A percentile compares a stretch with the other conserved stretches of the same genome.
These are phyloP conservation scores for Magnaporthiopsis poae DNA, from an alignment of 2,329 filamentous ascomycete species.

Conservation along the genomic window DNA sequence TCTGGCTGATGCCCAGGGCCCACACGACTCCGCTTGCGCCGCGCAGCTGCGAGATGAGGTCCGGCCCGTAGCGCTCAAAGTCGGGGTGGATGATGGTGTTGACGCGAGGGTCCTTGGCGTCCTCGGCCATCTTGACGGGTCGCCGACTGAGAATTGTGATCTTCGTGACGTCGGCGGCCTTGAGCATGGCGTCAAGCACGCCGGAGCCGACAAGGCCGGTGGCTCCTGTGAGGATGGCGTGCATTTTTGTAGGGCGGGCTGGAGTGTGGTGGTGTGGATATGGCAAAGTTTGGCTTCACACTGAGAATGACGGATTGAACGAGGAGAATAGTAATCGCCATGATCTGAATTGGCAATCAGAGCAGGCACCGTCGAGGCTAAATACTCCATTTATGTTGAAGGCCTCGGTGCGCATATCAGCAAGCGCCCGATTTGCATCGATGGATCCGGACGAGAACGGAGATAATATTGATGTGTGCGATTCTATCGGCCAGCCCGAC, in stretches of 20 bases:
- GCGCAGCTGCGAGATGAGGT: conserved; percentile 47
- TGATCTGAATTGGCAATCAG: neutral
- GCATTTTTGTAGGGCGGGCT: conserved; percentile 30
- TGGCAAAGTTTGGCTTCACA: neutral
- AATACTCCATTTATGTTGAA: neutral
- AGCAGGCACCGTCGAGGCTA: neutral
- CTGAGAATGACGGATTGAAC: too few relatives aligned
- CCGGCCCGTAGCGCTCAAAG: conserved; percentile 49
- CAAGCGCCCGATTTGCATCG: too few relatives aligned
- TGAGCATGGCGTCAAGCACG: conserved; percentile 53
- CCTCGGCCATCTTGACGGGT: conserved; percentile 53
- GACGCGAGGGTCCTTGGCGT: conserved; percentile 46
- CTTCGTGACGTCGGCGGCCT: conserved; percentile 44
- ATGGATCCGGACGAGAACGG: neutral
- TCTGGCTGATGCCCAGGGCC: conserved; percentile 60
- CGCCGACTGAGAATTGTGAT: conserved; percentile 60
- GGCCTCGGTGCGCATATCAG: neutral
- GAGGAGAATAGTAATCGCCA: too few relatives aligned
- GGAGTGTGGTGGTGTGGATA: too few relatives aligned
- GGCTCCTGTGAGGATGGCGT: conserved; percentile 59
- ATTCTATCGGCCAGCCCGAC: neutral
- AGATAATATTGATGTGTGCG: neutral
- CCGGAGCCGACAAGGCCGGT: conserved; percentile 56
- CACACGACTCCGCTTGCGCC: conserved; percentile 62
- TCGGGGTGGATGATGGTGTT: conserved; percentile 60